Evolutionary conservation across 73 alveolate genomes (phyloP).

Genomic region (Loxodes magnus): DNA sequence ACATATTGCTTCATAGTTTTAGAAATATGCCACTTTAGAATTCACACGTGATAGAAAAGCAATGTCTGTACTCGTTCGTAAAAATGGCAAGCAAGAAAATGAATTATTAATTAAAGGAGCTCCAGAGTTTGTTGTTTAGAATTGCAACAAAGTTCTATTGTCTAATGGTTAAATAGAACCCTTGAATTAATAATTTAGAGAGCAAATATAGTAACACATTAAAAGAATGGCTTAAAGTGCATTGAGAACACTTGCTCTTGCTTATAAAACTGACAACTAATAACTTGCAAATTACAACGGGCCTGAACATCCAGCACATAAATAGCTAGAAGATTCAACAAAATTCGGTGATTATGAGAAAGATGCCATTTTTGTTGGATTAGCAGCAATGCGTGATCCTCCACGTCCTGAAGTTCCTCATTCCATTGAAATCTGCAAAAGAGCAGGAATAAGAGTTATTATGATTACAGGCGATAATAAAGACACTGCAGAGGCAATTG

Average conservation of each 20-base stretch:
- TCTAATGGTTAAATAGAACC: slow-evolving; percentile 45
- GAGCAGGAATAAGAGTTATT: slow-evolving; percentile 93
- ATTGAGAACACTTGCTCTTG: slow-evolving; percentile 43
- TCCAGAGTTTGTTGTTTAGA: slow-evolving; percentile 29
- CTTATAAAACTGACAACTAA: slow-evolving; percentile 22
- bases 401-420: slow-evolving; percentile 86
- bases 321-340: slow-evolving; percentile 16
- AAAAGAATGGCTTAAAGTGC: slow-evolving; percentile 12
- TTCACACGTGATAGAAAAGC: slow-evolving; percentile 94
- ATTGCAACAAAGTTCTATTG: slow-evolving; percentile 27
- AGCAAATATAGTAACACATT: slow-evolving; percentile 1
- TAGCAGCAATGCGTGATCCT: slow-evolving; percentile 89
- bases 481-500: slow-evolving; percentile 93
- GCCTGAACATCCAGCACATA: slow-evolving; percentile 39
- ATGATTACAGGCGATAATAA: slow-evolving; percentile 97
- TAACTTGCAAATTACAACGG: slow-evolving; percentile 44
- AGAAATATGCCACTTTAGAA: slow-evolving; percentile 66
- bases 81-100: slow-evolving; percentile 51
- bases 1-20: slow-evolving; percentile 10
- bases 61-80: slow-evolving; percentile 79
- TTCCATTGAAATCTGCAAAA: slow-evolving; percentile 77
- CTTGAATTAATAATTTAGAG: slow-evolving; percentile 8
- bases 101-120: slow-evolving; percentile 55
- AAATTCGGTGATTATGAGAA: slow-evolving; percentile 32
- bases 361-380: slow-evolving; percentile 72